Evolutionary conservation across 2,329 filamentous ascomycete species (phyloP).

Genomic region (Bisporella sp.): DNA sequence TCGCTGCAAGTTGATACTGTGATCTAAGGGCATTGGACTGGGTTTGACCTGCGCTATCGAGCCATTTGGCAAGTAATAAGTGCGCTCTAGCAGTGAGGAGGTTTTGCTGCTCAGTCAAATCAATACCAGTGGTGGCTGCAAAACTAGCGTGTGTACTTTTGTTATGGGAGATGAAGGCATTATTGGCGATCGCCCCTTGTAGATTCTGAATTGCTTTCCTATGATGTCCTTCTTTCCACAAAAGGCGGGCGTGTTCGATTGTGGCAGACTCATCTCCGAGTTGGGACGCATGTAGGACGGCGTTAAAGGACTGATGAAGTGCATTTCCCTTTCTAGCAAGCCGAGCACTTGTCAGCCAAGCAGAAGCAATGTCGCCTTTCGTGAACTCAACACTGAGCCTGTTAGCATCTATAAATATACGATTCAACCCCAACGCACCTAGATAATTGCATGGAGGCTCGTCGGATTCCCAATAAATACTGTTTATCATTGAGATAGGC

Average conservation of each 20-base stretch:
- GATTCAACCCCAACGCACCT: slow-evolving; percentile 41
- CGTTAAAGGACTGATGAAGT: slow-evolving; percentile 84
- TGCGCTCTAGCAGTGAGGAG: slow-evolving; percentile 71
- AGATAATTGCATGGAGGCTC: slow-evolving; percentile 79
- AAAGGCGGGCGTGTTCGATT: slow-evolving; percentile 85
- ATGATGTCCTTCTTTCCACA: slow-evolving; percentile 91
- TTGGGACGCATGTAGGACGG: slow-evolving; percentile 79
- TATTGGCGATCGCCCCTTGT: slow-evolving; percentile 75
- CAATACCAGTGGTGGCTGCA: slow-evolving; percentile 5
- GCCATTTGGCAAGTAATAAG: slow-evolving; percentile 90
- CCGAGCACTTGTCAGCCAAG: slow-evolving; percentile 80
- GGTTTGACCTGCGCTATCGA: slow-evolving; percentile 90
- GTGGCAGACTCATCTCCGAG: slow-evolving; percentile 81
- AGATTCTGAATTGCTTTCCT: slow-evolving; percentile 91
- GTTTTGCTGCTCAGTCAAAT: slow-evolving; percentile 39
- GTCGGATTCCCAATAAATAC: slow-evolving; percentile 77
- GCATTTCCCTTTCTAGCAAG: slow-evolving; percentile 81
- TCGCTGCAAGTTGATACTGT: slow-evolving; percentile 79
- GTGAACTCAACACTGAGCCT: slow-evolving; percentile 43
- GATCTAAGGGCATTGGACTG: slow-evolving; percentile 72
- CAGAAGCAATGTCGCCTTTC: slow-evolving; percentile 67
- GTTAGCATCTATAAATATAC: slow-evolving; percentile 22
- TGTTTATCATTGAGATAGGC: slow-evolving; percentile 91
- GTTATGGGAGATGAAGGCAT: slow-evolving; percentile 55
- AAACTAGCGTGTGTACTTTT: slow-evolving; percentile 16